Evolutionary conservation across 129 eudicot genomes (phyloP), one percentile per base, ranked within the genome.

Genomic region (Rutidosis leptorrhynchoides): DNA sequence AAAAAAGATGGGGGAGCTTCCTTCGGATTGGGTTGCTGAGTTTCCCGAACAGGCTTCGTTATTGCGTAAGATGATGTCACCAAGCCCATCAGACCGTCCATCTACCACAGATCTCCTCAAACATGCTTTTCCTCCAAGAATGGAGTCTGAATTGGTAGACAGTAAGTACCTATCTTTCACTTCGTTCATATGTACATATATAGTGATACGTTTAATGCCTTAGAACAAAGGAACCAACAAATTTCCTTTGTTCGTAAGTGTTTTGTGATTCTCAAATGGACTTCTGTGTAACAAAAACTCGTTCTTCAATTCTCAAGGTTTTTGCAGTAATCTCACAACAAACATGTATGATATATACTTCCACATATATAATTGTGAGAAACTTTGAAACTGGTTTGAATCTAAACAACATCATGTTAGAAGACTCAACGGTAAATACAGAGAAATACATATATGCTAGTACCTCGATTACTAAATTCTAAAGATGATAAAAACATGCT

Each of bases 21-120:
- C 98, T 78, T 72, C 83, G 10, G 85, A 72, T 20, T 93, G 98
- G 98, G 86, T 73, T 67, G 65, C 83, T 14, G 95, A 93, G 62
- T 93, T 82, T 66, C 96, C 98, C 7, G 96, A 93, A 48, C 98
- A 93, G 72, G 95, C 95, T 33, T 68, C 84, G 67, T 84, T 93
- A 68, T 81, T 88, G 42, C 67, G 77, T 55, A 87, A 78, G 53
- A 71, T 93, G 82, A 88, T 88, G 95, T 86, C 98, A 10, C 77
- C 85, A 32, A 93, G 85, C 64, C 98, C 98, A 71, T 83, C 96
- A 10, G 95, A 83, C 30, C 98, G 98, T 60, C 96, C 98, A 37
- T 93, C 98, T 57, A 92, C 96, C 69, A 82, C 80, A 1, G 95
- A 93, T 80, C 96, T 93, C 65, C 96, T 93, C 51, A 71, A 93